phyloP scores from a whole-genome alignment of 2,329 filamentous ascomycete genomes.

The Parasarocladium wereldwijsianum region DNA sequence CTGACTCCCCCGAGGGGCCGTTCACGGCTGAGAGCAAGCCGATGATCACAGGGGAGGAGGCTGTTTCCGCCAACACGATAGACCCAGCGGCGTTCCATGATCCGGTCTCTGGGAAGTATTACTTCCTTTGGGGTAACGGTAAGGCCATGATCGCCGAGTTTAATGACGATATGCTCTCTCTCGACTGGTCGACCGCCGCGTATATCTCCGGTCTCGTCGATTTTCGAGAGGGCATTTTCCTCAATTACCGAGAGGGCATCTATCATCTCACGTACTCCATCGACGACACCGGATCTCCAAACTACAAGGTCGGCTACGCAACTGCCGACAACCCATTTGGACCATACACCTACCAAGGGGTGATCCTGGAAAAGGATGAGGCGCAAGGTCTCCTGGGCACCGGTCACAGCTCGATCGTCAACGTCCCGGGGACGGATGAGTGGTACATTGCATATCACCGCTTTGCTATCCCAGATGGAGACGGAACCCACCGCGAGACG shows the following conservation, averaged over 20 bases:
- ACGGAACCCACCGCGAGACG: slow-evolving; percentile 26
- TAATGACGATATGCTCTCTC: slow-evolving; percentile 28
- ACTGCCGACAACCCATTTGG: slow-evolving; percentile 21
- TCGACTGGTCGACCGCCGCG: slow-evolving; percentile 20
- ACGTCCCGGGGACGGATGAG: slow-evolving; percentile 29
- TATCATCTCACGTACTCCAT: slow-evolving; percentile 35
- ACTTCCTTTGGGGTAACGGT: slow-evolving; percentile 47
- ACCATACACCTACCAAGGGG: slow-evolving; percentile 28
- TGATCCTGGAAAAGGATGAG: slow-evolving; percentile 26
- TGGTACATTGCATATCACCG: slow-evolving; percentile 36
- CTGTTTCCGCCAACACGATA: slow-evolving; percentile 29
- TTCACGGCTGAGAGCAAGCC: slow-evolving; percentile 37
- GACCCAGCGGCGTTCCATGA: slow-evolving; percentile 49
- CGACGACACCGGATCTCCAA: slow-evolving; percentile 27
- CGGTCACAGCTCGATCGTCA: slow-evolving; percentile 29
- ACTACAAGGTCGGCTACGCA: slow-evolving; percentile 32
- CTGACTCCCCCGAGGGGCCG: slow-evolving; percentile 41
- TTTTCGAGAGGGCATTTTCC: slow-evolving; percentile 26
- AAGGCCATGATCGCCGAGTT: slow-evolving; percentile 25
- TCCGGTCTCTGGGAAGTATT: slow-evolving; percentile 39
- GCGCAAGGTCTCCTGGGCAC: slow-evolving; percentile 27
- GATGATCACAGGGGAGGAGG: slow-evolving; percentile 43
- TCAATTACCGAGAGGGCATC: slow-evolving; percentile 26
- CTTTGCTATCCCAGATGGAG: slow-evolving; percentile 27
- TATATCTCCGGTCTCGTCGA: slow-evolving; percentile 20